phyloP scores from a whole-genome alignment of 179 eudicot genomes.

The Kewa caespitosa region DNA sequence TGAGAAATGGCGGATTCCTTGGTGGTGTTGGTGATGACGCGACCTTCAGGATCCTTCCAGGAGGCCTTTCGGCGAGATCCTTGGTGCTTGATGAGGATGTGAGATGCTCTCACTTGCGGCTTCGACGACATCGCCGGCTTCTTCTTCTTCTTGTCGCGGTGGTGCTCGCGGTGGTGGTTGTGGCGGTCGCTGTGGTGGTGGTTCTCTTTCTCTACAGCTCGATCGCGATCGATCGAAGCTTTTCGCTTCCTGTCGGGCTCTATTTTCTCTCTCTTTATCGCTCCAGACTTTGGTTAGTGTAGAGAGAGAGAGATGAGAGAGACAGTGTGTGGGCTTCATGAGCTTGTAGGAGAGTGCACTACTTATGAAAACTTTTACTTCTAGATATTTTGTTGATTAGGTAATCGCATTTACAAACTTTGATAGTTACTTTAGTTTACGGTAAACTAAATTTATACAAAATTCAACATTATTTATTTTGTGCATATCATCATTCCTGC shows the following conservation, averaged over 20 bases:
- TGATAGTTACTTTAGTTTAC: no score
- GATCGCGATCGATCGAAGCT: conserved; percentile 38
- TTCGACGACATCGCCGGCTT: conserved; percentile 32
- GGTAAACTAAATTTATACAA: no score
- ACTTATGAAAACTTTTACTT: no score
- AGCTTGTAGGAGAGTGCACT: no score
- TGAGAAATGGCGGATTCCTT: conserved; percentile 62
- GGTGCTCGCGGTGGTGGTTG: conserved; percentile 22
- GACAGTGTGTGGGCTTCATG: no score
- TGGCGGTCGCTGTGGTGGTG: conserved; percentile 18
- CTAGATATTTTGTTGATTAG: no score
- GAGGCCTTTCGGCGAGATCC: conserved; percentile 78
- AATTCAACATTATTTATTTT: no score
- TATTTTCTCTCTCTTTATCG: conserved; percentile 36
- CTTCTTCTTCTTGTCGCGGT: conserved; percentile 23
- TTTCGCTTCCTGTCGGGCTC: conserved; percentile 60
- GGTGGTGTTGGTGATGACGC: conserved; percentile 53
- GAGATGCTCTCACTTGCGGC: conserved; percentile 69
- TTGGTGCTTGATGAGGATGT: conserved; percentile 76
- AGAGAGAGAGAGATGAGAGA: no score
- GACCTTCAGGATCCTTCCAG: conserved; percentile 95
- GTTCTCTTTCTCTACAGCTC: conserved; percentile 28
- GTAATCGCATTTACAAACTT: no score
- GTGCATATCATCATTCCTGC: no score
- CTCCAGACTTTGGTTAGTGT: not conserved